These are phyloP conservation scores for Claviceps humidiphila DNA, from an alignment of 2,329 filamentous ascomycete genomes.

Conservation along the genomic window DNA sequence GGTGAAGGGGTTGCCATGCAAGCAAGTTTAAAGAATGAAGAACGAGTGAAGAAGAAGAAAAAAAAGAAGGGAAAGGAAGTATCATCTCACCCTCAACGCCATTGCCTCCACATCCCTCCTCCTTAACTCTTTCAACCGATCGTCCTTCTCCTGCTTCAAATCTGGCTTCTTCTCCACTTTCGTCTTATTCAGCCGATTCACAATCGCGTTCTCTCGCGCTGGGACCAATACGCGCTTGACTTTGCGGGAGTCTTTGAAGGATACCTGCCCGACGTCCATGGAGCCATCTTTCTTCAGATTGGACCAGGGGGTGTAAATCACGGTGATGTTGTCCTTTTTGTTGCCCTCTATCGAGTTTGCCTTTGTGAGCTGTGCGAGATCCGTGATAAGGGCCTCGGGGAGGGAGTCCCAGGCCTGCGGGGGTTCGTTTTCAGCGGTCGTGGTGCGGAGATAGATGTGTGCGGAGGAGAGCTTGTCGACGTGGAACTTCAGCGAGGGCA, in stretches of 20 bases:
- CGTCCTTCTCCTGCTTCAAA: conserved; percentile 68
- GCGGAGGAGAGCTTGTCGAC: conserved; percentile 94
- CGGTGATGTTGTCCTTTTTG: conserved; percentile 93
- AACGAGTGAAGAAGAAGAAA: background rate
- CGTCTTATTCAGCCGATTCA: conserved; percentile 98
- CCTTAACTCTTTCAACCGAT: conserved; percentile 56
- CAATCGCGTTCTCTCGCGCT: conserved; percentile 72
- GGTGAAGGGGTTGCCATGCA: background rate
- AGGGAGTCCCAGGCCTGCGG: conserved; percentile 59
- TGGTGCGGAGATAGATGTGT: conserved; percentile 79
- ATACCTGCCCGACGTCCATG: conserved; percentile 91
- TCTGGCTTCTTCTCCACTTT: conserved; percentile 80
- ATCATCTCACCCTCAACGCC: conserved; percentile 43
- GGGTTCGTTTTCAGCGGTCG: conserved; percentile 45
- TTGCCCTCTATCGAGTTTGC: conserved; percentile 99
- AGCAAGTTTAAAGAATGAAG: background rate
- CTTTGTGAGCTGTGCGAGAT: conserved; percentile 96
- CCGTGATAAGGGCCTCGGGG: conserved; percentile 57
- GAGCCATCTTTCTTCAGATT: conserved; percentile 91
- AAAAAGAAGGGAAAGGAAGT: too few relatives aligned
- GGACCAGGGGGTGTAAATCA: conserved; percentile 97
- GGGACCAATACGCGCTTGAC: conserved; percentile 73
- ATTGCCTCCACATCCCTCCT: conserved; percentile 53
- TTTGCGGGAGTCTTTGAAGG: conserved; percentile 79
- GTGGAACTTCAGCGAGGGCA: conserved; percentile 55